These are phyloP conservation scores for Alnus glutinosa DNA, from an alignment of 306 rosid genomes.

Conservation along the genomic window DNA sequence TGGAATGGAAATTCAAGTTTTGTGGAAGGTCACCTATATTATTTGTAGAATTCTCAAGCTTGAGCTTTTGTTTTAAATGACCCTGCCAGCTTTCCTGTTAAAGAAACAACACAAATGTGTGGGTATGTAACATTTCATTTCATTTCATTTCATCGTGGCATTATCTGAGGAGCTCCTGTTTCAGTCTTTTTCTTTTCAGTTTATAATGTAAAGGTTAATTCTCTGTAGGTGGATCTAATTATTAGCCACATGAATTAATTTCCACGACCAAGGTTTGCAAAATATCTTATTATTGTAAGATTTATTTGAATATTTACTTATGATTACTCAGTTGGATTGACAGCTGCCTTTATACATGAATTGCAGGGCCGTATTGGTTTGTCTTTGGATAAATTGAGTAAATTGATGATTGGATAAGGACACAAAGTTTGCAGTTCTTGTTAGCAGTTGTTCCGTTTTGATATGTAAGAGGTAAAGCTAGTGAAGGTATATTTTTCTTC, in stretches of 20 bases:
- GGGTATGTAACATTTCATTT: conserved; percentile 30
- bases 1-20: conserved; percentile 37
- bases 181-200: conserved; percentile 7
- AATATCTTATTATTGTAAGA: conserved; percentile 1
- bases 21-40: conserved; percentile 28
- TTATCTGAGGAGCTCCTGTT: conserved; percentile 12
- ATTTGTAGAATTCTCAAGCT: background rate
- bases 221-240: conserved; percentile 25
- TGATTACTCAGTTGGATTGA: background rate
- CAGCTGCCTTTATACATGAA: background rate
- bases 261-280: conserved; percentile 17
- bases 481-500: background rate
- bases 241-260: conserved; percentile 12
- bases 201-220: conserved; percentile 16
- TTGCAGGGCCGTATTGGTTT: conserved; percentile 3
- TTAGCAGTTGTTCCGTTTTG: conserved; percentile 5
- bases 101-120: conserved; percentile 9
- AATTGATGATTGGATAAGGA: conserved; percentile 17
- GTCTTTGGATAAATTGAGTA: background rate
- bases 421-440: background rate
- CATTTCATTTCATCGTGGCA: conserved; percentile 16
- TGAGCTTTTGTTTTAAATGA: conserved; percentile 1
- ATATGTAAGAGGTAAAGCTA: conserved; percentile 21
- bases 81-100: conserved; percentile 25
- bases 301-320: background rate